Percentiles rank a stretch among this genome's conserved stretches.
Conservation (phyloP, 2,329 filamentous ascomycete species). For the Domatiomyces globalis region DNA sequence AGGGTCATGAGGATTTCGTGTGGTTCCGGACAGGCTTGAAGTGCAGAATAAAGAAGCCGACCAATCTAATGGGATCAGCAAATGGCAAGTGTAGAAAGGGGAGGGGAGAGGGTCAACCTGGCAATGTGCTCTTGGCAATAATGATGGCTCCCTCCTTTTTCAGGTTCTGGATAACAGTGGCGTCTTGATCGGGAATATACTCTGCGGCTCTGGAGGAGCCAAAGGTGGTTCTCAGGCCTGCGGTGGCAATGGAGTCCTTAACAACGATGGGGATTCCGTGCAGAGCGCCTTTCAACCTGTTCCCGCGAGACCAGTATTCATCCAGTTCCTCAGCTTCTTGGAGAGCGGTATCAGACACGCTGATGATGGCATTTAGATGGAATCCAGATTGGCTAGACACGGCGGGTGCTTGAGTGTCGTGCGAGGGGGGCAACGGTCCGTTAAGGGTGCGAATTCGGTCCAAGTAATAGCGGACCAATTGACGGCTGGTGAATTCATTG, state of each 20-base stretch:
- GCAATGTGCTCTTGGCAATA: constrained; percentile 39
- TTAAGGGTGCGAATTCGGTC: constrained; percentile 5
- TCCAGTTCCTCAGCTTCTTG: constrained; percentile 36
- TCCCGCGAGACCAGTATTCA: constrained; percentile 24
- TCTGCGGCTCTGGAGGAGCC: constrained; percentile 34
- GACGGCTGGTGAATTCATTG: constrained; percentile 4
- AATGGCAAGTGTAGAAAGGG: not conserved
- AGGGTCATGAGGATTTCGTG: constrained; percentile 50
- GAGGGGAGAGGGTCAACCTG: constrained; percentile 10
- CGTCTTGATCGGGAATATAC: constrained; percentile 33
- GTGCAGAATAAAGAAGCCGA: constrained; percentile 49
- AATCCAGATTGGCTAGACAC: not conserved
- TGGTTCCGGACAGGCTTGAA: constrained; percentile 49
- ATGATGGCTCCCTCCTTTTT: constrained; percentile 38
- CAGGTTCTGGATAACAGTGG: constrained; percentile 37
- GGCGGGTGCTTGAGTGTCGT: not conserved
- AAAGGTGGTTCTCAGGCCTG: constrained; percentile 42
- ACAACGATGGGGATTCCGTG: constrained; percentile 42
- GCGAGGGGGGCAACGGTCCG: not conserved
- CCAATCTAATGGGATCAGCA: constrained; percentile 3
- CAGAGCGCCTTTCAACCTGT: constrained; percentile 27
- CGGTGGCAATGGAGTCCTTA: constrained; percentile 51
- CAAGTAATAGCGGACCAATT: constrained; percentile 8
- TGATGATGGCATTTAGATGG: constrained; percentile 7
- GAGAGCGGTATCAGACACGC: constrained; percentile 37